A percentile compares a stretch with the other conserved stretches of the same genome.
phyloP scores from a whole-genome alignment of 176 grass and related monocot species.

The Cenchrus fungigraminus region DNA sequence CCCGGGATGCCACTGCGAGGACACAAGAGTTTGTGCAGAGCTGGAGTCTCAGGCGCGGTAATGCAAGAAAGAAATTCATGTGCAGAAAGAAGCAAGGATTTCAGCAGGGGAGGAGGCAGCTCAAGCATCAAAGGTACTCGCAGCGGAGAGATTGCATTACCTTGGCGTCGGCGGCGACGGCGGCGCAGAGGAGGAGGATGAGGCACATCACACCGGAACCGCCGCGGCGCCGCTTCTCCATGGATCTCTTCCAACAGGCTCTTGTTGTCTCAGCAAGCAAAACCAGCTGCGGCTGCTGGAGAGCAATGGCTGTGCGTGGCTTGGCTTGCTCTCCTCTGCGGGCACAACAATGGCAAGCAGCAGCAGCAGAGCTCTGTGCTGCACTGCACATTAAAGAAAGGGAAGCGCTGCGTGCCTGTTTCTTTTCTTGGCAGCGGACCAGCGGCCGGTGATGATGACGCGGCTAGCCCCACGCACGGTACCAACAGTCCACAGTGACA shows the following conservation, averaged over 20 bases:
- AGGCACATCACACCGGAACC: neutral
- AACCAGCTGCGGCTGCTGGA: too few relatives aligned
- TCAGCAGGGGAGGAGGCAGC: too few relatives aligned
- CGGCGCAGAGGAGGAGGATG: slow-evolving; percentile 17
- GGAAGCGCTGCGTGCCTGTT: neutral
- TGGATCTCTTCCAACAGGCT: neutral
- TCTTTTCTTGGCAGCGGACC: neutral
- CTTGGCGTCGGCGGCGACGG: slow-evolving; percentile 4
- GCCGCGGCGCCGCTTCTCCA: neutral
- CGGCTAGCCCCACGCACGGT: neutral
- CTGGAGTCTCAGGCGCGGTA: too few relatives aligned
- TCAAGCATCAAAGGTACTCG: too few relatives aligned
- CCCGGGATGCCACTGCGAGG: neutral
- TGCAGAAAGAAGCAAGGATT: too few relatives aligned
- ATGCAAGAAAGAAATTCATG: too few relatives aligned
- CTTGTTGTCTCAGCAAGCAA: too few relatives aligned
- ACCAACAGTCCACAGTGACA: neutral
- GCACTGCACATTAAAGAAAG: neutral
- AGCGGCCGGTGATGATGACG: neutral
- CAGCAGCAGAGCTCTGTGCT: neutral
- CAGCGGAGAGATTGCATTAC: neutral
- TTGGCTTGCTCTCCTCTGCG: too few relatives aligned
- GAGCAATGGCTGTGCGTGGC: too few relatives aligned
- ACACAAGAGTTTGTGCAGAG: too few relatives aligned
- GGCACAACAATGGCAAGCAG: neutral